Evolutionary conservation across 2,329 filamentous ascomycete species (phyloP).

Genomic region (Penicillium sp.): DNA sequence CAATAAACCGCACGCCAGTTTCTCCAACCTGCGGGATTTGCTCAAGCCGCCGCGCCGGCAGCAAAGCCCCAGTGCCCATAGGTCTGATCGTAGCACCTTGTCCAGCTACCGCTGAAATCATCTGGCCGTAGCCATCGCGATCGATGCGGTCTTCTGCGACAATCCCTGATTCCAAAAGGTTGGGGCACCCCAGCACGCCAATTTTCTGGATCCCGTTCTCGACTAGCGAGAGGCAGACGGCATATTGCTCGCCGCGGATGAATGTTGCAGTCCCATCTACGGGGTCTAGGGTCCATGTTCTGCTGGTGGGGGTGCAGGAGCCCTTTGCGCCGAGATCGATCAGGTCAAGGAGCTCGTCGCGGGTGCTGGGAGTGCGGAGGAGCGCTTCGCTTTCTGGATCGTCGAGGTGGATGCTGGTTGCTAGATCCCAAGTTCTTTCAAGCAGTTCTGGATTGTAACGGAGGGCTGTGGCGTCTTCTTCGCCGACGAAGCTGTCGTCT

Average conservation of each 20-base stretch:
- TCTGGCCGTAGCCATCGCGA: conserved; percentile 47
- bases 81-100: conserved; percentile 45
- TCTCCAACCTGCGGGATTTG: conserved; percentile 25
- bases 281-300: conserved; percentile 64
- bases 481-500: conserved; percentile 58
- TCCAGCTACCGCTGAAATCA: conserved; percentile 51
- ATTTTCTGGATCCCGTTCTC: conserved; percentile 58
- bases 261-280: conserved; percentile 65
- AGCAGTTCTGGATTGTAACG: conserved; percentile 50
- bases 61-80: conserved; percentile 37
- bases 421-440: conserved; percentile 57
- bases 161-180: conserved; percentile 46
- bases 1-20: conserved; percentile 46
- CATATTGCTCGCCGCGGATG: conserved; percentile 61
- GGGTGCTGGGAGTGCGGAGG: conserved; percentile 45
- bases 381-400: conserved; percentile 33
- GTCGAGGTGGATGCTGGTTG: conserved; percentile 39
- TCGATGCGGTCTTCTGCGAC: conserved; percentile 46
- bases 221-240: conserved; percentile 59
- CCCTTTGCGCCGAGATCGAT: conserved; percentile 59
- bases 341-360: conserved; percentile 59
- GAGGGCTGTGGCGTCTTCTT: conserved; percentile 58
- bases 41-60: conserved; percentile 34
- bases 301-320: conserved; percentile 38
- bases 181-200: conserved; percentile 63